These are phyloP conservation scores for Apophysomyces variabilis DNA, from an alignment of 371 early-diverging fungal genomes.

Conservation along the genomic window DNA sequence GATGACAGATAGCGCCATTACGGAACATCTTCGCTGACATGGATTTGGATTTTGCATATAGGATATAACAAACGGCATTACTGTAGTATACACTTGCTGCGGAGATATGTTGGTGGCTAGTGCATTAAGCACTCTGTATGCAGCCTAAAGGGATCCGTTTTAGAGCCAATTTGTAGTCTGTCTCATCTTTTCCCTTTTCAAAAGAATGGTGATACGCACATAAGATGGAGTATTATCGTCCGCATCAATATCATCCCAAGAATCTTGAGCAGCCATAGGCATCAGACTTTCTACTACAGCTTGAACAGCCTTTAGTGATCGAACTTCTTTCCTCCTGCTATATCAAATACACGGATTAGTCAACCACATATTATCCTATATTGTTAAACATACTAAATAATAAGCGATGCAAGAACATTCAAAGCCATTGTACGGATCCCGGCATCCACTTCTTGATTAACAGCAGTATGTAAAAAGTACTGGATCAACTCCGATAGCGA, in stretches of 20 bases:
- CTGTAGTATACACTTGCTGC: conserved; percentile 82
- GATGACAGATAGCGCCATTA: conserved; percentile 82
- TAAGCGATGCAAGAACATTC: conserved; percentile 80
- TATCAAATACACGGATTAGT: not conserved
- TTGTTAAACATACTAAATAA: conserved; percentile 66
- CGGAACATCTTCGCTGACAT: conserved; percentile 77
- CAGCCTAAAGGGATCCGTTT: conserved; percentile 34
- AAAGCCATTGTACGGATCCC: conserved; percentile 76
- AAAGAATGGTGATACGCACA: conserved; percentile 13
- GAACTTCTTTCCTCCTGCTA: conserved; percentile 76
- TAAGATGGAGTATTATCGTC: conserved; percentile 83
- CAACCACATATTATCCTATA: not conserved
- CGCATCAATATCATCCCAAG: conserved; percentile 69
- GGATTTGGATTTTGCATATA: conserved; percentile 78
- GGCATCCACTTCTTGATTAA: conserved; percentile 66
- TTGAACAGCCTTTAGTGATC: conserved; percentile 74
- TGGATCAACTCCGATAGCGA: conserved; percentile 77
- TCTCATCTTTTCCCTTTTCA: not conserved
- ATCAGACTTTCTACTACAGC: conserved; percentile 76
- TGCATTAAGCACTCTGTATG: conserved; percentile 72
- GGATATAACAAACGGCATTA: conserved; percentile 68
- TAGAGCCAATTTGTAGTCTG: not conserved
- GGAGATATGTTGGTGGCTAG: conserved; percentile 83
- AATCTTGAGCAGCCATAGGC: conserved; percentile 80
- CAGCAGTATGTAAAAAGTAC: conserved; percentile 72